phyloP scores from a whole-genome alignment of 2,329 filamentous ascomycete genomes.

The Colletotrichum scovillei region DNA sequence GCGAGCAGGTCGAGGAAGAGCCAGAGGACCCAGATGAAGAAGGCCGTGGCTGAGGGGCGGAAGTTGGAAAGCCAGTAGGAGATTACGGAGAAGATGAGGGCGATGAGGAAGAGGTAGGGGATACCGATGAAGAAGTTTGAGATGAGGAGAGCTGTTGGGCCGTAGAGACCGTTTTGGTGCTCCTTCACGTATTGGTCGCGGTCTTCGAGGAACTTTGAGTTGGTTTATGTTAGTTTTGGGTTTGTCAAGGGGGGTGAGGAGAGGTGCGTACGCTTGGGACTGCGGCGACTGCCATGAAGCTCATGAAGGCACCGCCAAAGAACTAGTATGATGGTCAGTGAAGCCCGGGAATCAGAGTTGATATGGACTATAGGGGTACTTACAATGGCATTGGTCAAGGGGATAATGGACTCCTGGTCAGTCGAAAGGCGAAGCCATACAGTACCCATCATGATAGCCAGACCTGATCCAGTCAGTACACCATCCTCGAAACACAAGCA shows the following conservation, averaged over 20 bases:
- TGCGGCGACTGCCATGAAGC: slow-evolving; percentile 86
- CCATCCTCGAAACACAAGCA: no score
- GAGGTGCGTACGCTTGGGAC: slow-evolving; percentile 68
- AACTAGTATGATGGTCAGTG: slow-evolving; percentile 50
- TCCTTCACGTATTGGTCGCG: slow-evolving; percentile 80
- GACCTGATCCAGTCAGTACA: slow-evolving; percentile 57
- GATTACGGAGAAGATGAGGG: slow-evolving; percentile 79
- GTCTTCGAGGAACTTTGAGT: slow-evolving; percentile 75
- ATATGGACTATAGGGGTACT: no score
- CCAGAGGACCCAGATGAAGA: slow-evolving; percentile 86
- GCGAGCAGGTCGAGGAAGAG: slow-evolving; percentile 86
- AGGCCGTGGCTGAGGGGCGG: slow-evolving; percentile 70
- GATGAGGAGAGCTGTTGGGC: slow-evolving; percentile 76
- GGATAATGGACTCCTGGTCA: slow-evolving; percentile 79
- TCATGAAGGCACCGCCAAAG: slow-evolving; percentile 81
- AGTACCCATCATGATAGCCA: slow-evolving; percentile 90
- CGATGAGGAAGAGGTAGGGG: slow-evolving; percentile 83
- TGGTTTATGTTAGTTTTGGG: not conserved
- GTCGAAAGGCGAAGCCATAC: slow-evolving; percentile 81
- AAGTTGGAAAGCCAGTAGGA: slow-evolving; percentile 87
- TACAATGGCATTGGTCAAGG: slow-evolving; percentile 81
- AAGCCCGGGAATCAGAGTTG: no score
- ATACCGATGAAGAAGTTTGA: slow-evolving; percentile 86
- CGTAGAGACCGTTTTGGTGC: slow-evolving; percentile 83
- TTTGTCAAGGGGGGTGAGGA: not conserved